Base-by-base conservation (phyloP, 2,329 filamentous ascomycete genomes). In the Blastomyces silverae region DNA sequence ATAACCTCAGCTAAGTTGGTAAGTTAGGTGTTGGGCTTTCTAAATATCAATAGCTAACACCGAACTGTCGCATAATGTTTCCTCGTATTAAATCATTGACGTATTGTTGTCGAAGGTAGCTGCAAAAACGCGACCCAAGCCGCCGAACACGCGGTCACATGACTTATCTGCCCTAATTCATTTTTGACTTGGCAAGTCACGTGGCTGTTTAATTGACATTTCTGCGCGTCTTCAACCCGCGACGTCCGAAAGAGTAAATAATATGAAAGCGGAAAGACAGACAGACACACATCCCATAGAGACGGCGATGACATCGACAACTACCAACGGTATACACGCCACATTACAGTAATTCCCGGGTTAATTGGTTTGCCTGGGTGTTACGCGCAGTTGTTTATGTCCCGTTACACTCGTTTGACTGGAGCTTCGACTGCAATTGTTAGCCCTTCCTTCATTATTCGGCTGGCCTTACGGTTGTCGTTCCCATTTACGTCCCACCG, bases 361-460 rank as follows among this genome's bases (percentile, higher is more conserved):
- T 46, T 42, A 42, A 61, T 48, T 61, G 42, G 42, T 44, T 61
- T 15, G 6, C 20, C 39, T 13, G 42, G 6, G 25, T 17, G 8
- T 15, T 34, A 31, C 58, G 10, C 20, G 17, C 8, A 20, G 28
- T 44, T 48, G 42, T 61, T 61, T 61, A 61, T 61, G 58, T 61
- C 44, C 44, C 25, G 22, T 48, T 48, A 50, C 44, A 50, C 58
- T 61, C 42, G 25, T 48, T 61, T 61, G 28, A 8, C 58, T 13
- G n/a, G 58, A 61, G 58, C 42, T 61, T 61, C 44, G 39, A 39
- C 42, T 31, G 44, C 42, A 48, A 61, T 61, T 44, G 42, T 34
- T 61, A 34, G 6, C 13, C 58, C 44, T 15, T 44, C n/a, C 11
- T 28, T 61, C 58, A 13, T 31, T 50, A n/a, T 31, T 37, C 58